Conservation (phyloP, 768 basidiomycete genomes). For the Amanita polypyramis region DNA sequence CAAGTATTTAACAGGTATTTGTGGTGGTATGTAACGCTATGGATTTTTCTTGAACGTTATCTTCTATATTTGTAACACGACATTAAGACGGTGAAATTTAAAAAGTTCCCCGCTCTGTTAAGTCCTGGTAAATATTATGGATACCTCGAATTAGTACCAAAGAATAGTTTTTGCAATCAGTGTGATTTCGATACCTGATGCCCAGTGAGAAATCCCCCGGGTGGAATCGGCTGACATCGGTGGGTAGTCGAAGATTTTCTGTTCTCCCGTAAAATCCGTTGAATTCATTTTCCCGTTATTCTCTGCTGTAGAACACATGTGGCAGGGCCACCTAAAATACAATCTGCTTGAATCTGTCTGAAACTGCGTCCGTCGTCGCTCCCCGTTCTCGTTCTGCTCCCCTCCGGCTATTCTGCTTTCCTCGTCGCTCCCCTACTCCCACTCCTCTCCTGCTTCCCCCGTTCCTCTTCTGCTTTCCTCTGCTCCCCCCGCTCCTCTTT, state of each 20-base stretch:
- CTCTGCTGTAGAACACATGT: conserved; percentile 4
- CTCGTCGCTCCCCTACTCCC: background rate
- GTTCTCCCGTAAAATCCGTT: background rate
- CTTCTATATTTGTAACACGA: no score
- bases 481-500: background rate
- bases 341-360: conserved; percentile 4
- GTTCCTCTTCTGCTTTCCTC: background rate
- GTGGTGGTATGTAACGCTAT: no score
- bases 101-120: no score
- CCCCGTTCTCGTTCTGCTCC: background rate
- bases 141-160: no score
- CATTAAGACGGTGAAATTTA: no score
- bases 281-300: background rate
- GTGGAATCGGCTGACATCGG: background rate
- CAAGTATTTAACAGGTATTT: background rate
- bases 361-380: background rate
- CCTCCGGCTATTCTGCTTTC: background rate
- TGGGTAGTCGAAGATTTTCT: background rate
- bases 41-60: no score
- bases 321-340: conserved; percentile 1
- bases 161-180: no score
- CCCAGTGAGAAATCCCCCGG: background rate
- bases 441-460: background rate
- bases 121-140: no score
- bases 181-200: no score